Base-by-base conservation (phyloP, 345 rosid genomes). In the Balakata baccata region DNA sequence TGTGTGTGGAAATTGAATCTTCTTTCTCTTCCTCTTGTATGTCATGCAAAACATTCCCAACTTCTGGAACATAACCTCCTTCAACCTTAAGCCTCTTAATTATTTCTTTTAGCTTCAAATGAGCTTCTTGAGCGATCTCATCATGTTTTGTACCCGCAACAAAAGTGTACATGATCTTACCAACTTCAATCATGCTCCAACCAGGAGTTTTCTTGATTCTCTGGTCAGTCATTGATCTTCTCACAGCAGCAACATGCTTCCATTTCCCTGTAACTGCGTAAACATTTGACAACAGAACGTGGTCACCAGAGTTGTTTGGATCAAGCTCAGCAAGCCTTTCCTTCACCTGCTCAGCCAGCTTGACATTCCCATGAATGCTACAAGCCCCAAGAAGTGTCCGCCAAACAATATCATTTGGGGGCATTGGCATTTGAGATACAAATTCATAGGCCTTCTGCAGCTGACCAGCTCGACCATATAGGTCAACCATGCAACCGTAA, bases 351-450 rank as follows among this genome's bases (percentile, higher is more conserved):
- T 92, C 91, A 0, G 98, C 98, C 68, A 90, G 87, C 79, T 86
- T 81, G 45, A 94, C 92, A 64, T 90, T 83, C 49, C 97, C 88
- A 74, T 94, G 97, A 74, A 92, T 87, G 78, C 95, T 85, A 83
- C 97, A 92, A 3, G 98, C 87, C 63, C 98, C 96, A 9, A 92
- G 94, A 73, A 94, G 92, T 4, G 98, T 85, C 64, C 97, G 91
- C 98, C 98, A 94, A 80, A 94, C 94, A 77, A 86, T 79, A 47
- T 90, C 91, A 49, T 90, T 92, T 0, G 97, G 95, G 65, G 86
- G 89, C 57, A 76, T 81, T 74, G 93, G 85, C 95, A 94, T 90
- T 17, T 85, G 91, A 60, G 77, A 86, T 18, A 88, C 82, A 47
- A 94, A 81, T 79, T 83, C 85, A 74, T 86, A 88, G 23, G 98